Base-by-base conservation (phyloP, 1,139 yeast genomes). In the Hyphopichia fennica region DNA sequence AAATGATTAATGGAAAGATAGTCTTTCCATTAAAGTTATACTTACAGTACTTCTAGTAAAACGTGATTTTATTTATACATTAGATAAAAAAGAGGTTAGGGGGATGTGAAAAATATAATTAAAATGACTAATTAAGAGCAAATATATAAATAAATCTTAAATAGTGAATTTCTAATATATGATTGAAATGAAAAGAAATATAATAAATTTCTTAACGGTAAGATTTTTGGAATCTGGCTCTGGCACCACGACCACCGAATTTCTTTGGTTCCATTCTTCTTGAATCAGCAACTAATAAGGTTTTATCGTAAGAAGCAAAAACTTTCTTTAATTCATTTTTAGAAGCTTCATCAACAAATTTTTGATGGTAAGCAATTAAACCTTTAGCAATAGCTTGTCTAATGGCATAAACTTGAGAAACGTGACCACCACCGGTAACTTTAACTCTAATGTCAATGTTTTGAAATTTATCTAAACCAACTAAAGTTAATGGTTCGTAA, bases 181-280 rank as follows among this genome's bases (percentile, higher is more conserved):
- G 28, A 25, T 25, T 25, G 28, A 25, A 25, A 25, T 25, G 17
- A 17, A 31, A 31, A 31, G 17, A 16, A 41, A 41, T 37, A 43
- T 35, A 35, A 35, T 31, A 25, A 39, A 40, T 43, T 45, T 48
- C 54, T 83, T 91, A 93, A 90, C 99, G 99, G 95, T 93, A 93
- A 77, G 99, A 93, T 80, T 93, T 93, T 85, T 93, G 99, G 97
- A 88, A 93, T 84, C 98, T 91, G 74, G 99, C 95, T 83, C 99
- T 93, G 81, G 99, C 99, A 89, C 99, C 99, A 80, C 95, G 96
- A 85, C 99, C 99, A 84, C 99, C 99, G 82, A 91, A 93, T 84
- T 93, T 93, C 97, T 93, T 93, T 86, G 99, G 99, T 84, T 93
- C 99, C 86, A 91, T 86, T 86, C 96, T 93, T 87, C 99, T 90